Evolutionary conservation across 2,329 filamentous ascomycete genomes (phyloP), one percentile per base, ranked within the genome.

Genomic region (Dryadomyces quercivorus): DNA sequence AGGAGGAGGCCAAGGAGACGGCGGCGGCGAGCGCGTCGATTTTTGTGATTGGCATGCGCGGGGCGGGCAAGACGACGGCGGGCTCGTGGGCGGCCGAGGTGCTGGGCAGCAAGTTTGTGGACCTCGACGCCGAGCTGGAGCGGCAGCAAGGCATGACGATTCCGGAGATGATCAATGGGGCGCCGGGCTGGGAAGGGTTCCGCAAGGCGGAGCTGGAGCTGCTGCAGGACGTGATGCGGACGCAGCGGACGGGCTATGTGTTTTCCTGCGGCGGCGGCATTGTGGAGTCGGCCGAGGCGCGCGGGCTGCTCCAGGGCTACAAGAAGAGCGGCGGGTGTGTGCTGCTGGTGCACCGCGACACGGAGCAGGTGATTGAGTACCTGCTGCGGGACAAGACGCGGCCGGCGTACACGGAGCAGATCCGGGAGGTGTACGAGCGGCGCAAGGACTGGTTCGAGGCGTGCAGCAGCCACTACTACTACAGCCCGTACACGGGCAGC

Each of bases 21-120:
- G 31, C 50, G 15, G 21, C 26, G 2, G 18, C 50, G 10, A 69
- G 80, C 61, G 78, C 80, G 50, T 95, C 91, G 0, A 84, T 97
- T 52, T 90, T 96, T 70, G 85, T 98, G 57, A 92, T 98, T 61
- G 93, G 93, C 10, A 98, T 98, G 93, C 83, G 93, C 60, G 93
- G 93, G 55, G 93, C 91, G 44, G 93, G 93, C 26, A 98, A 98
- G 73, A 96, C 93, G 0, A 98, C 93, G 0, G 86, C 88, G 40
- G 93, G 93, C 53, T 79, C 81, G 15, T 95, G 91, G 88, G 85
- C 93, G 63, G 84, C 86, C 0, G 80, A 80, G 57, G 78, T 86
- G 31, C 74, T 97, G 1, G 80, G 82, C 51, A 83, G 89, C 65
- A 82, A 86, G 7, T 84, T 95, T 57, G 72, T 94, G 53, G 93